Evolutionary conservation across 2,329 filamentous ascomycete species (phyloP).

Genomic region (Penicillium sp.): DNA sequence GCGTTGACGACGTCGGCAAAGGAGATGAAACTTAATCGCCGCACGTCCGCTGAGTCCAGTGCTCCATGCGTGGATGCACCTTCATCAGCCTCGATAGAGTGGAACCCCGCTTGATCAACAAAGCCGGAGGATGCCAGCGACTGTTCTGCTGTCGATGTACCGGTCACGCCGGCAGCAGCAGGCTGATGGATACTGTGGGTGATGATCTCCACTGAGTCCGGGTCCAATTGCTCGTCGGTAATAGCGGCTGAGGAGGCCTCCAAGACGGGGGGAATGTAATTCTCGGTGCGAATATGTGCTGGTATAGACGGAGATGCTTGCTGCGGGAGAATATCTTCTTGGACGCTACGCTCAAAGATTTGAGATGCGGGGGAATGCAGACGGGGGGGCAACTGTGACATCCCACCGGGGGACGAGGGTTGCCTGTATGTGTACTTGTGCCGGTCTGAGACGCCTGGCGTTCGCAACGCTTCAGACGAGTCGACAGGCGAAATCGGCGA

Average conservation of each 20-base stretch:
- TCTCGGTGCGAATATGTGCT: slow-evolving; percentile 89
- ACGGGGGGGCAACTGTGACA: slow-evolving; percentile 67
- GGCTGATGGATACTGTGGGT: slow-evolving; percentile 84
- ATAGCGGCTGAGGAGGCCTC: slow-evolving; percentile 92
- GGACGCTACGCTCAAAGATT: slow-evolving; percentile 95
- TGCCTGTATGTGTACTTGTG: slow-evolving; percentile 36
- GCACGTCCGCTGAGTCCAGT: slow-evolving; percentile 74
- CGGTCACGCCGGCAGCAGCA: slow-evolving; percentile 66
- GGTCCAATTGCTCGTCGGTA: slow-evolving; percentile 80
- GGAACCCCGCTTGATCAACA: slow-evolving; percentile 51
- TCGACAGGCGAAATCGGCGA: slow-evolving; percentile 22
- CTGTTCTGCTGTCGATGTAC: slow-evolving; percentile 41
- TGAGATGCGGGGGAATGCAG: slow-evolving; percentile 74
- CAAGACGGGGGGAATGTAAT: slow-evolving; percentile 87
- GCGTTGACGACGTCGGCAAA: slow-evolving; percentile 93
- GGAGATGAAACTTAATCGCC: slow-evolving; percentile 89
- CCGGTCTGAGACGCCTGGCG: slow-evolving; percentile 17
- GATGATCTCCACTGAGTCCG: slow-evolving; percentile 89
- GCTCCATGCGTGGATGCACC: slow-evolving; percentile 74
- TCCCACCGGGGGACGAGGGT: slow-evolving; percentile 66
- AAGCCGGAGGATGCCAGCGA: slow-evolving; percentile 50
- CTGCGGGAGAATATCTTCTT: slow-evolving; percentile 68
- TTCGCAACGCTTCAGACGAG: slow-evolving; percentile 27
- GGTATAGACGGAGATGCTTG: slow-evolving; percentile 85
- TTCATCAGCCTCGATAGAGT: slow-evolving; percentile 56